phyloP scores from a whole-genome alignment of 306 rosid genomes.

The Alnus rubra region DNA sequence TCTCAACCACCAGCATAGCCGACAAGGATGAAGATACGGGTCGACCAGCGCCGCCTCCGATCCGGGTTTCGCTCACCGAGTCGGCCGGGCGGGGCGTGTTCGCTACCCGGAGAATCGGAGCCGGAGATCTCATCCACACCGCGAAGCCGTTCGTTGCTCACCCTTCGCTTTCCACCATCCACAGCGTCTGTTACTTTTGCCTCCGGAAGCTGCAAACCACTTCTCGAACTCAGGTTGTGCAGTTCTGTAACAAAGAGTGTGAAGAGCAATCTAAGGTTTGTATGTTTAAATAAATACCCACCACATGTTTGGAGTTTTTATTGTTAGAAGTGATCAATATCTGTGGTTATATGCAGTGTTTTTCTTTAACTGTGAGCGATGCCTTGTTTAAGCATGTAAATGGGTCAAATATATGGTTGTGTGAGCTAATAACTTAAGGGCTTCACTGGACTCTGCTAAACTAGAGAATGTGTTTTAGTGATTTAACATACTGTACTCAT shows the following conservation, averaged over 20 bases:
- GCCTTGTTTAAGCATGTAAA: neutral
- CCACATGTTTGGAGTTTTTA: constrained; percentile 43
- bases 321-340: neutral
- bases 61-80: constrained; percentile 65
- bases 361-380: neutral
- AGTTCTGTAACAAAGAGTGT: constrained; percentile 62
- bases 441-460: neutral
- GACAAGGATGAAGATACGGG: constrained; percentile 18
- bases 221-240: constrained; percentile 22
- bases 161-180: constrained; percentile 51
- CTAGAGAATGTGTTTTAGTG: neutral
- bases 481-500: neutral
- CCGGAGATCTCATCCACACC: constrained; percentile 79
- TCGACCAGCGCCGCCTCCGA: constrained; percentile 61
- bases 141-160: constrained; percentile 68
- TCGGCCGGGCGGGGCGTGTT: constrained; percentile 81
- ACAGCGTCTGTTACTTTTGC: constrained; percentile 64
- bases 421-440: neutral
- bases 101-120: constrained; percentile 65
- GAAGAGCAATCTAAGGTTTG: constrained; percentile 48
- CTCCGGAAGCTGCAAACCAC: constrained; percentile 41
- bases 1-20: constrained; percentile 23
- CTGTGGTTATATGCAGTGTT: neutral
- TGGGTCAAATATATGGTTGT: neutral
- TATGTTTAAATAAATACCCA: constrained; percentile 3